Evolutionary conservation across 352 stramenopile genomes (phyloP).

Genomic region (Globisporangium acanthophoron): DNA sequence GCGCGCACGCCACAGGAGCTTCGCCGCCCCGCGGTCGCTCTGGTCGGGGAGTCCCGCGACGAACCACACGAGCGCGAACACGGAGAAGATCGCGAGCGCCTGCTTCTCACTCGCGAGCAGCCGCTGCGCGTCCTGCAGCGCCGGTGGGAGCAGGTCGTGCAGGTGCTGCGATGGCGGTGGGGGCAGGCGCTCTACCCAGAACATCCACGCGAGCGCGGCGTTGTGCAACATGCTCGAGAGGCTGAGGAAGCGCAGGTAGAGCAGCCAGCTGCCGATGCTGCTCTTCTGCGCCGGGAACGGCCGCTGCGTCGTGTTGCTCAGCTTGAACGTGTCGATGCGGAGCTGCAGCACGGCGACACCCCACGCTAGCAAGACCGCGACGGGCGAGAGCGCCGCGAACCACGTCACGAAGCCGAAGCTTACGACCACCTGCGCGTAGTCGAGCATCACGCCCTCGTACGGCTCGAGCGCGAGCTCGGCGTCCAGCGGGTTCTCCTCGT

Average conservation of each 20-base stretch:
- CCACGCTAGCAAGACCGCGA: slow-evolving; percentile 37
- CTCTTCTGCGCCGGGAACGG: slow-evolving; percentile 44
- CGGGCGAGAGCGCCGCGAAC: slow-evolving; percentile 49
- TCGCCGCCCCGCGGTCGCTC: slow-evolving; percentile 26
- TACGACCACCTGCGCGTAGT: slow-evolving; percentile 69
- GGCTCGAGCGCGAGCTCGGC: slow-evolving; percentile 33
- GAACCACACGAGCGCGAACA: slow-evolving; percentile 29
- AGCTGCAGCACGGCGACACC: slow-evolving; percentile 49
- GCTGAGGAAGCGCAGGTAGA: slow-evolving; percentile 49
- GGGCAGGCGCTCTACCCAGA: slow-evolving; percentile 19
- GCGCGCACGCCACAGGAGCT: slow-evolving; percentile 17
- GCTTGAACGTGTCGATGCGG: slow-evolving; percentile 55
- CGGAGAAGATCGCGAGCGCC: slow-evolving; percentile 30
- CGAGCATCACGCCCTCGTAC: slow-evolving; percentile 71
- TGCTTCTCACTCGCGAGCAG: slow-evolving; percentile 21
- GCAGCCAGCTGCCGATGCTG: slow-evolving; percentile 56
- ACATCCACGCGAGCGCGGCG: slow-evolving; percentile 25
- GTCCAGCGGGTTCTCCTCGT: slow-evolving; percentile 15
- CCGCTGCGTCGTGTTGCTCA: slow-evolving; percentile 56
- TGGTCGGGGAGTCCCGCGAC: slow-evolving; percentile 27
- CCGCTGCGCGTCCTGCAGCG: background rate
- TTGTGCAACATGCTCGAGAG: slow-evolving; percentile 51
- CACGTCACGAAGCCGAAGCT: slow-evolving; percentile 59
- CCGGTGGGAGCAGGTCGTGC: slow-evolving; percentile 14
- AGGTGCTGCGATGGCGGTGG: slow-evolving; percentile 12